Percentiles rank a stretch among this genome's conserved stretches.
Evolutionary conservation across 2,329 filamentous ascomycete species (phyloP).

Genomic region (Ceratocystis diversiconidia): DNA sequence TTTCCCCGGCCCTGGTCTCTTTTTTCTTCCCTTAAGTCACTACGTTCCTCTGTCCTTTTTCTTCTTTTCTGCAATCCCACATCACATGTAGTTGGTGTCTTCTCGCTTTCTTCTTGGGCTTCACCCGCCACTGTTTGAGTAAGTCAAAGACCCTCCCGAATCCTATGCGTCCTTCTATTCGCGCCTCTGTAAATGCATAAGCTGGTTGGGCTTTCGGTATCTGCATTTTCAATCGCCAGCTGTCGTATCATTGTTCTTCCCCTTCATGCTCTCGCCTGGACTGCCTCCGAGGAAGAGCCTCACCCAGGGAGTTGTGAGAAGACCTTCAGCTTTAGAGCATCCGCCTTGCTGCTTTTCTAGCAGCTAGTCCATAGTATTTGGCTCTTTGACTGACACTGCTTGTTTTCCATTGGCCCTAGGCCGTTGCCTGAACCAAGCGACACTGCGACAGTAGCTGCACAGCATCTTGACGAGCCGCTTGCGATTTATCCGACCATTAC

Average conservation of each 20-base stretch:
- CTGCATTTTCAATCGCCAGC: not conserved
- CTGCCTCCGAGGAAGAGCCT: too few relatives aligned
- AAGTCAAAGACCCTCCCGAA: not conserved
- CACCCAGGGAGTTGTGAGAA: too few relatives aligned
- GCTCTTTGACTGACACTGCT: too few relatives aligned
- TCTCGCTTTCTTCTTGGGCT: not conserved
- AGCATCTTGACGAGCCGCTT: too few relatives aligned
- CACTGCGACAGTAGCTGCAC: too few relatives aligned
- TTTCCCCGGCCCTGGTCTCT: not conserved
- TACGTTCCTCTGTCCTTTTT: not conserved
- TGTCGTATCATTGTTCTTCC: not conserved
- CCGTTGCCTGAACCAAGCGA: too few relatives aligned
- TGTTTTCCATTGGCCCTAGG: too few relatives aligned
- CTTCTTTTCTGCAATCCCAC: not conserved
- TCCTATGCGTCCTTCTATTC: not conserved
- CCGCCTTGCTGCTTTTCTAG: too few relatives aligned
- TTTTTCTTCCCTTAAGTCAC: not conserved
- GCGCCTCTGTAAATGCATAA: not conserved
- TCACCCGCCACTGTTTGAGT: conserved; percentile 6
- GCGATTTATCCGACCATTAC: too few relatives aligned
- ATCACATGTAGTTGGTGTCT: not conserved
- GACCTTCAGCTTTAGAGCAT: too few relatives aligned
- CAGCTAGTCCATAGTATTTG: too few relatives aligned
- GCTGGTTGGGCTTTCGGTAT: not conserved
- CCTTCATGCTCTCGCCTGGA: not conserved